Evolutionary conservation across 2,329 filamentous ascomycete genomes (phyloP).

Genomic region (Pseudonectria foliicola): DNA sequence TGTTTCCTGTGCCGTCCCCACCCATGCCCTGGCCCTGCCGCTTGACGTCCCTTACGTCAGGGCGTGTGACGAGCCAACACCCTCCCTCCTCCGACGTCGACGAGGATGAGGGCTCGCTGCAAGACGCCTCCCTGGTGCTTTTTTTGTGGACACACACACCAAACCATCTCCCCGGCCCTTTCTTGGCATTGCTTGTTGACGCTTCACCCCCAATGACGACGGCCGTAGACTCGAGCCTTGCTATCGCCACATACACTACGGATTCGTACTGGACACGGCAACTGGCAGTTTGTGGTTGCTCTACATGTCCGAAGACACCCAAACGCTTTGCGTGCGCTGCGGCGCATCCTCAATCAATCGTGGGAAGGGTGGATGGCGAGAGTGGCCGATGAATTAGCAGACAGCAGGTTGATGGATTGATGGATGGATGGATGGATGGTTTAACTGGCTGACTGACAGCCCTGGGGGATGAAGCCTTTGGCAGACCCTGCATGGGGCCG

Average conservation of each 20-base stretch:
- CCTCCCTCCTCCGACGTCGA: slow-evolving; percentile 11
- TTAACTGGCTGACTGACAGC: background rate
- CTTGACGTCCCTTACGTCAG: slow-evolving; percentile 25
- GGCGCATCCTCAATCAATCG: background rate
- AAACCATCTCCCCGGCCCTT: slow-evolving; percentile 2
- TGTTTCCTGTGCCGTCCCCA: slow-evolving; percentile 20
- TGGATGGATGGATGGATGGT: too few relatives aligned
- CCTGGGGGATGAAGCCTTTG: background rate
- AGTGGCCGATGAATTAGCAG: too few relatives aligned
- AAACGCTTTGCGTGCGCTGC: too few relatives aligned
- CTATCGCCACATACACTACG: too few relatives aligned
- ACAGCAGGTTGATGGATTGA: too few relatives aligned
- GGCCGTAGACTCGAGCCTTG: too few relatives aligned
- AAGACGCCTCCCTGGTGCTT: background rate
- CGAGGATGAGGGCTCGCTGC: background rate
- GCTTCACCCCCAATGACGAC: slow-evolving; percentile 4
- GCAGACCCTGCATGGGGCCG: slow-evolving; percentile 26
- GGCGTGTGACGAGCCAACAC: slow-evolving; percentile 19
- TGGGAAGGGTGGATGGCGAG: too few relatives aligned
- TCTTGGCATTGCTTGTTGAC: slow-evolving; percentile 22
- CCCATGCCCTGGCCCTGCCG: slow-evolving; percentile 15
- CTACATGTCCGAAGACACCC: too few relatives aligned
- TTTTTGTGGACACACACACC: too few relatives aligned
- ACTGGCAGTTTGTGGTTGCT: too few relatives aligned
- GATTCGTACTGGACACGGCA: too few relatives aligned